phyloP scores from a whole-genome alignment of 352 stramenopile species.

The Peronospora tabacina region DNA sequence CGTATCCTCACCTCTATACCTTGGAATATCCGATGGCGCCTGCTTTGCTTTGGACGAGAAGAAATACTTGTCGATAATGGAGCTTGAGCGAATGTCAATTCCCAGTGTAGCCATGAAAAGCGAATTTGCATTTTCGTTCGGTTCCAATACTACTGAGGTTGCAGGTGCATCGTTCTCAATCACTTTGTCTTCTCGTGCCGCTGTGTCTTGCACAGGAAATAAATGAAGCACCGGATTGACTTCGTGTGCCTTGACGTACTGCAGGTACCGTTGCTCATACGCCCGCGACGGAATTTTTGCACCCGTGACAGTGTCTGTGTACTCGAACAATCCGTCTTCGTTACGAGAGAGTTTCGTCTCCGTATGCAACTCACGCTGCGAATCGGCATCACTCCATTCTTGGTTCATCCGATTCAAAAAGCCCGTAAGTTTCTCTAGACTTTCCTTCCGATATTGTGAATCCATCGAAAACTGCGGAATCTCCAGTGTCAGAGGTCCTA shows the following conservation, averaged over 20 bases:
- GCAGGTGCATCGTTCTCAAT: neutral
- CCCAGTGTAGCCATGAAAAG: conserved; percentile 22
- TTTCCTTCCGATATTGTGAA: conserved; percentile 38
- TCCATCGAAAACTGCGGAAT: conserved; percentile 35
- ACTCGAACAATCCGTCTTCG: conserved; percentile 38
- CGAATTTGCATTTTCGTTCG: neutral
- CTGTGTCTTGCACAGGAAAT: conserved; percentile 9
- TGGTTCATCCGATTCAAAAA: conserved; percentile 49
- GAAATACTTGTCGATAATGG: conserved; percentile 33
- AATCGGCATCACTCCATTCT: conserved; percentile 39
- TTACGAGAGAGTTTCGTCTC: conserved; percentile 26
- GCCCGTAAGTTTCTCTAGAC: conserved; percentile 24
- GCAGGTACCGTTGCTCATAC: conserved; percentile 49
- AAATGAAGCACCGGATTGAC: conserved; percentile 35
- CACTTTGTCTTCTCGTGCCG: neutral
- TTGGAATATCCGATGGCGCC: conserved; percentile 1
- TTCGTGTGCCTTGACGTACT: conserved; percentile 30
- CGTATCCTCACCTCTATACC: conserved; percentile 5
- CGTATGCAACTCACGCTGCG: conserved; percentile 33
- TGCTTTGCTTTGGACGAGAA: conserved; percentile 13
- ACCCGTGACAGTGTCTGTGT: conserved; percentile 40
- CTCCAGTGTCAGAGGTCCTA: conserved; percentile 32
- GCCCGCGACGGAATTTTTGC: conserved; percentile 21
- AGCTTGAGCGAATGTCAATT: conserved; percentile 36
- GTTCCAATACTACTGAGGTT: neutral